Conservation (phyloP, 2,329 filamentous ascomycete species). For the Ophiosphaerella korrae region DNA sequence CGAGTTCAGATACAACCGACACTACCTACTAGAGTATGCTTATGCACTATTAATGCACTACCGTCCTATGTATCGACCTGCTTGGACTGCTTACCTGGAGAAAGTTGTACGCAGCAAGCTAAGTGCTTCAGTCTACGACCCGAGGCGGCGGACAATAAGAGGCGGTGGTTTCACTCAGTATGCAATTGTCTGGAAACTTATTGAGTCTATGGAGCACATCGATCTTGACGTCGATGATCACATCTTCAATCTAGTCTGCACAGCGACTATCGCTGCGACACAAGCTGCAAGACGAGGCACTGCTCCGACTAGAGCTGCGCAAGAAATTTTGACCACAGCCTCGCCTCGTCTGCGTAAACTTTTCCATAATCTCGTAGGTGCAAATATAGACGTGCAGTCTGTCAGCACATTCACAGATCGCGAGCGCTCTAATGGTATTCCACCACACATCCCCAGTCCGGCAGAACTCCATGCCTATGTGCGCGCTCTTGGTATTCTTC, state of each 20-base stretch:
- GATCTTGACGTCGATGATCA: slow-evolving; percentile 43
- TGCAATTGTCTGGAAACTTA: slow-evolving; percentile 25
- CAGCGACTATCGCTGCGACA: slow-evolving; percentile 35
- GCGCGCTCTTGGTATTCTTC: slow-evolving; percentile 65
- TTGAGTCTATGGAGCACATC: slow-evolving; percentile 32
- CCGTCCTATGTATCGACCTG: slow-evolving; percentile 30
- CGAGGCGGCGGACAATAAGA: slow-evolving; percentile 1
- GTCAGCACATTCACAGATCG: neutral
- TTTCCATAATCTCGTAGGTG: slow-evolving; percentile 33
- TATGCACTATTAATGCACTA: slow-evolving; percentile 31
- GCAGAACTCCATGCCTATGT: slow-evolving; percentile 64
- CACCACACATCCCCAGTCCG: slow-evolving; percentile 54
- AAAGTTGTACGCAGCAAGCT: slow-evolving; percentile 21
- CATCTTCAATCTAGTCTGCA: slow-evolving; percentile 41
- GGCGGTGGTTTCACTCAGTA: slow-evolving; percentile 24
- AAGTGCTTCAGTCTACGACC: neutral
- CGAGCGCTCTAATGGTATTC: slow-evolving; percentile 9
- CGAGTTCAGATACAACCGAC: slow-evolving; percentile 21
- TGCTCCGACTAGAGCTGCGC: slow-evolving; percentile 11
- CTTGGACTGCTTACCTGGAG: slow-evolving; percentile 38
- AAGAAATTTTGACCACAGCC: slow-evolving; percentile 19
- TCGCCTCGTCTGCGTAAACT: slow-evolving; percentile 28
- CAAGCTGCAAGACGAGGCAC: slow-evolving; percentile 20
- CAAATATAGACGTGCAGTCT: slow-evolving; percentile 16
- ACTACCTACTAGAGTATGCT: slow-evolving; percentile 40